These are phyloP conservation scores for Teratosphaeria nubilosa DNA, from an alignment of 2,329 filamentous ascomycete species.

Conservation along the genomic window DNA sequence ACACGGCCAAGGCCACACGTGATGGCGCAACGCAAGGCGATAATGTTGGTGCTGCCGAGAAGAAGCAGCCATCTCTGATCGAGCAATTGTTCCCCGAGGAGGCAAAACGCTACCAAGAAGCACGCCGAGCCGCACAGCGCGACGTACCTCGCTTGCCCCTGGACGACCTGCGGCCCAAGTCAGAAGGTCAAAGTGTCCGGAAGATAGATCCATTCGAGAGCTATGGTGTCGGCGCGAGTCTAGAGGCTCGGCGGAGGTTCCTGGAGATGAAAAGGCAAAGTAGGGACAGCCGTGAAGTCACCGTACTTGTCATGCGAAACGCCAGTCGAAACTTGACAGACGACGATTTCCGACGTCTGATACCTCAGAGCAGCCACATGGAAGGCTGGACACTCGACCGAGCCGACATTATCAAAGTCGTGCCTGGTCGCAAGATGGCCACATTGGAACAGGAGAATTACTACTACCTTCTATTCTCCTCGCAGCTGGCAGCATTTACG, in stretches of 20 bases:
- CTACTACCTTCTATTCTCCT: slow-evolving; percentile 62
- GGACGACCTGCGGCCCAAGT: slow-evolving; percentile 1
- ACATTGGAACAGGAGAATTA: slow-evolving; percentile 54
- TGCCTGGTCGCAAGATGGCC: slow-evolving; percentile 53
- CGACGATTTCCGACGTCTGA: slow-evolving; percentile 61
- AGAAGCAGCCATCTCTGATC: slow-evolving; percentile 29
- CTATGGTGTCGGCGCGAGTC: neutral
- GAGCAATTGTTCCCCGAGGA: slow-evolving; percentile 49
- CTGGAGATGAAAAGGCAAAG: neutral
- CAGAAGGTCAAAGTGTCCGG: neutral
- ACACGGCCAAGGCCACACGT: neutral
- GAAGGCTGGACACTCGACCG: slow-evolving; percentile 50
- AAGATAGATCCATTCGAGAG: neutral
- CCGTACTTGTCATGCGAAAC: slow-evolving; percentile 47
- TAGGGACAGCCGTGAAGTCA: slow-evolving; percentile 4
- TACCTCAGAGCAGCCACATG: slow-evolving; percentile 52
- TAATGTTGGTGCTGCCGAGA: neutral
- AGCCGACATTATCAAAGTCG: slow-evolving; percentile 47
- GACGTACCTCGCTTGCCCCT: slow-evolving; percentile 27
- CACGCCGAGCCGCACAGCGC: slow-evolving; percentile 11
- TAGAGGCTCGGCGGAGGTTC: neutral
- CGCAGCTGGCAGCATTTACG: slow-evolving; percentile 45
- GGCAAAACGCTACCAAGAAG: slow-evolving; percentile 20
- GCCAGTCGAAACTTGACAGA: slow-evolving; percentile 51
- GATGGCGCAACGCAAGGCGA: neutral